Evolutionary conservation across 306 rosid genomes (phyloP).

Genomic region (Mucuna pruriens): DNA sequence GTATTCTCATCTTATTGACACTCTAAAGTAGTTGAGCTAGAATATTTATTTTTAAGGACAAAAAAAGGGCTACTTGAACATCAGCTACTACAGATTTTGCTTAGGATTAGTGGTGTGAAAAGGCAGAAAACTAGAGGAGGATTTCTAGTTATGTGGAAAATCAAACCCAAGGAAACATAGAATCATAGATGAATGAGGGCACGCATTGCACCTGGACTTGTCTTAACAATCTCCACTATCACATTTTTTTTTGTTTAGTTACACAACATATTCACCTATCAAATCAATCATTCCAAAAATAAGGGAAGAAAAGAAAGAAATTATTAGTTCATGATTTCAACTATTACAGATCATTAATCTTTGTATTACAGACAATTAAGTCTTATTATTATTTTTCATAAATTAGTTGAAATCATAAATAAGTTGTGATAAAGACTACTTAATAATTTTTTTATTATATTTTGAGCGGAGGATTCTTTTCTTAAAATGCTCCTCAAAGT

Average conservation of each 20-base stretch:
- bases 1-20: background rate
- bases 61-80: background rate
- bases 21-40: background rate
- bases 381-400: no score
- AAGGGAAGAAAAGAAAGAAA: no score
- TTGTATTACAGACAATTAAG: no score
- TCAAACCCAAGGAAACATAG: conserved; percentile 56
- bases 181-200: conserved; percentile 50
- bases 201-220: conserved; percentile 34
- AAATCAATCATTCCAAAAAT: background rate
- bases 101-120: background rate
- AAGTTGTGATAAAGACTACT: no score
- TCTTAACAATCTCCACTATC: background rate
- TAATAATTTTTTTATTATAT: no score
- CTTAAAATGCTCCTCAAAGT: background rate
- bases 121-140: background rate
- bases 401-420: no score
- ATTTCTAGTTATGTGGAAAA: background rate
- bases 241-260: background rate
- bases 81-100: background rate
- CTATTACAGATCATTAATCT: no score
- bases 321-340: no score
- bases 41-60: background rate
- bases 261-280: background rate
- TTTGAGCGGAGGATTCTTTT: background rate